A percentile compares a stretch with the other conserved stretches of the same genome.
Evolutionary conservation across 257 asterid genomes (phyloP).

Genomic region (Przewalskia tangutica): DNA sequence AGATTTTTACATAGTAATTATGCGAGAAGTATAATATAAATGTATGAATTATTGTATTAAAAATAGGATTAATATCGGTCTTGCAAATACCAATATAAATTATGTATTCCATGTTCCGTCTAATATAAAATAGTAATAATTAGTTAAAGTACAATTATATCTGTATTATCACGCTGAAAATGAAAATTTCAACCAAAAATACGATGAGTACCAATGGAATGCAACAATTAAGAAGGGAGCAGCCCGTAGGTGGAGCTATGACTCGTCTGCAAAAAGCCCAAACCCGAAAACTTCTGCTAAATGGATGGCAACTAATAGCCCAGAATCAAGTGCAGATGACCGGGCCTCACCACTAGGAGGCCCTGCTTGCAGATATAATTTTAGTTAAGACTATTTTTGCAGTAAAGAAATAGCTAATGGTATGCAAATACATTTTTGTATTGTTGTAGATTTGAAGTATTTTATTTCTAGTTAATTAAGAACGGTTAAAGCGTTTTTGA

Average conservation of each 20-base stretch:
- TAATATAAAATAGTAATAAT: too few relatives aligned
- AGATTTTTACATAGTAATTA: too few relatives aligned
- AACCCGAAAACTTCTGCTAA: conserved; percentile 23
- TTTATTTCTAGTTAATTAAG: not conserved
- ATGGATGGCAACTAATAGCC: conserved; percentile 42
- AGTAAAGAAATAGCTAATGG: not conserved
- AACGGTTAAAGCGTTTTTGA: not conserved
- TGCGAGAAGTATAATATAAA: too few relatives aligned
- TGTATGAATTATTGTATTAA: too few relatives aligned
- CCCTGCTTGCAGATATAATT: conserved; percentile 35
- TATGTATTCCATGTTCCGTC: too few relatives aligned
- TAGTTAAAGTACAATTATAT: too few relatives aligned
- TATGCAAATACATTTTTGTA: not conserved
- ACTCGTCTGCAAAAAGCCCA: conserved; percentile 54
- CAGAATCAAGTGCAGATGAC: conserved; percentile 57
- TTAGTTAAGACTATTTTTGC: conserved; percentile 12
- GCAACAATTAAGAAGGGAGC: conserved; percentile 34
- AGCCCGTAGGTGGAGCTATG: conserved; percentile 27
- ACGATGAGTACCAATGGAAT: conserved; percentile 27
- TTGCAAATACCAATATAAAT: too few relatives aligned
- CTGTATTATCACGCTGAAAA: too few relatives aligned
- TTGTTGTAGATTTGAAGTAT: not conserved
- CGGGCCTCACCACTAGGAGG: conserved; percentile 25
- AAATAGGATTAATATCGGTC: too few relatives aligned
- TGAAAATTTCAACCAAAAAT: too few relatives aligned